Base-by-base conservation (phyloP, 2,329 filamentous ascomycete genomes). In the Diaporthe sp. region DNA sequence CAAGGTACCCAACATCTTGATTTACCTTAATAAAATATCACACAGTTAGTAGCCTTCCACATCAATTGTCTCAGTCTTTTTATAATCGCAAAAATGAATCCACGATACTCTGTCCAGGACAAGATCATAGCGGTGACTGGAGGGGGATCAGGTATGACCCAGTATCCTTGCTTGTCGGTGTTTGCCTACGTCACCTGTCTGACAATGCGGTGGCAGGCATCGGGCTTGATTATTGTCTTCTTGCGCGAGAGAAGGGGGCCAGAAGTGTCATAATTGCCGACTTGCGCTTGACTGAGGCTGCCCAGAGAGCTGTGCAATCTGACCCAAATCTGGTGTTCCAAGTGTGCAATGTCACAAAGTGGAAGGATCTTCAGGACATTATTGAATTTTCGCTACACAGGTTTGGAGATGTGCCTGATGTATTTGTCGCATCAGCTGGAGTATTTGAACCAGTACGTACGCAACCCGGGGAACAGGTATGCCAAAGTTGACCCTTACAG, bases 51-150 rank as follows among this genome's bases (percentile, higher is more conserved):
- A 45, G 40, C 15, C n/a, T n/a, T n/a, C n/a, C n/a, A n/a, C 15
- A 13, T 12, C 40, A 12, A 45, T 45, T 45, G 40, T 45, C 10
- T 45, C 12, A 45, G 35, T 38, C 10, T 10, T 38, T 38, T 38
- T 38, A 10, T 38, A 5, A 10, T 10, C 5, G 35, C 35, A 38
- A 40, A 40, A 40, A 40, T 40, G 38, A 8, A 8, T 40, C 10
- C 10, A 3, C 38, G 7, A 40, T 40, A 45, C 22, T 64, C 58
- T 25, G 17, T 12, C 33, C 7, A 64, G 58, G 28, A 66, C 40
- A 66, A 66, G 60, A 45, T 66, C 19, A 50, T 69, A 25, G 66
- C 35, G 13, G 66, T 69, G 66, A 69, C 66, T 4, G 66, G 66
- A 30, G 66, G 66, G 8, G 66, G 66, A 1, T 69, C 66, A 69